These are phyloP conservation scores for Petunia axillaris DNA, from an alignment of 257 asterid genomes.

Conservation along the genomic window DNA sequence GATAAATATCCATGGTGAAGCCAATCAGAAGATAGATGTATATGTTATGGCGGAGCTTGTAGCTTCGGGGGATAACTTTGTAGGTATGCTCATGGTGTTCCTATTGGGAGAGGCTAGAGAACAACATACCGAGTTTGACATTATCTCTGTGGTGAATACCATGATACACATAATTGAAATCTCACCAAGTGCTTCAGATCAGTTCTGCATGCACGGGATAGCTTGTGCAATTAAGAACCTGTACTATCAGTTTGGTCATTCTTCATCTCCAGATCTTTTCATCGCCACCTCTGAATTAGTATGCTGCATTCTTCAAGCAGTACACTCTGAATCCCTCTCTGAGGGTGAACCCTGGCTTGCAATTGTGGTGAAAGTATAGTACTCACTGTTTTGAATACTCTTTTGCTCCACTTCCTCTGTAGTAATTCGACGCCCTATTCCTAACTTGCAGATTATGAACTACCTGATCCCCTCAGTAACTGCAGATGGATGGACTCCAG, in stretches of 20 bases:
- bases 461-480: slow-evolving; percentile 48
- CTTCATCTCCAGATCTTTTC: slow-evolving; percentile 53
- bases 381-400: not conserved
- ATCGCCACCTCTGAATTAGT: slow-evolving; percentile 52
- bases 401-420: slow-evolving; percentile 24
- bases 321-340: slow-evolving; percentile 57
- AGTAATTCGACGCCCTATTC: slow-evolving; percentile 22
- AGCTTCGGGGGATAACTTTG: slow-evolving; percentile 64
- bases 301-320: slow-evolving; percentile 55
- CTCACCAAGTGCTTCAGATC: slow-evolving; percentile 76
- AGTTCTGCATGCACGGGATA: slow-evolving; percentile 69
- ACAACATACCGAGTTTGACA: slow-evolving; percentile 52
- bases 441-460: slow-evolving; percentile 58
- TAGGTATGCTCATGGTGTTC: slow-evolving; percentile 54
- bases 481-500: slow-evolving; percentile 65
- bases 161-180: slow-evolving; percentile 55
- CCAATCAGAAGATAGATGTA: slow-evolving; percentile 45
- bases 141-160: slow-evolving; percentile 56
- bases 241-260: slow-evolving; percentile 40
- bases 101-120: slow-evolving; percentile 64
- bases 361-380: slow-evolving; percentile 59
- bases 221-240: slow-evolving; percentile 55
- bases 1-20: slow-evolving; percentile 39
- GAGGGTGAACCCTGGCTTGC: slow-evolving; percentile 71
- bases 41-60: slow-evolving; percentile 67